phyloP scores from a whole-genome alignment of 192 early-diverging fungal genomes.

The Coemansia sp. region DNA sequence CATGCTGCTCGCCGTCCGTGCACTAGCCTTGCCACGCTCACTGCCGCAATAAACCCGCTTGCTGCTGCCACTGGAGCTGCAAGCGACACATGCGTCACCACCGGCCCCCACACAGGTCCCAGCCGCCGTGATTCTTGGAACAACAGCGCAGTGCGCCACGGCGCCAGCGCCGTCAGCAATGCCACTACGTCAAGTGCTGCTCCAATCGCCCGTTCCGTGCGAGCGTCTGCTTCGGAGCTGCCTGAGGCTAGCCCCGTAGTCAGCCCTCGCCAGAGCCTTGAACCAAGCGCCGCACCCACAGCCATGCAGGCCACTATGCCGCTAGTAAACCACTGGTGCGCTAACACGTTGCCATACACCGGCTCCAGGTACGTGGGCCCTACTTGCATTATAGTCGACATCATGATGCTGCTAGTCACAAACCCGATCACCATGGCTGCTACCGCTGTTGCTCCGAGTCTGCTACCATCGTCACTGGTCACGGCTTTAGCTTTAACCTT shows the following conservation, averaged over 20 bases:
- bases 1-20: conserved; percentile 10
- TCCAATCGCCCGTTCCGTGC: conserved; percentile 43
- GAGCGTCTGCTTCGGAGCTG: conserved; percentile 15
- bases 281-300: conserved; percentile 52
- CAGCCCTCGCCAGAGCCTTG: background rate
- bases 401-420: conserved; percentile 26
- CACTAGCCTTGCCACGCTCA: conserved; percentile 44
- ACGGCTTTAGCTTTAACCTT: background rate
- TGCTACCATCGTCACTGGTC: background rate
- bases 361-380: conserved; percentile 67
- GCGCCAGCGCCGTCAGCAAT: conserved; percentile 57
- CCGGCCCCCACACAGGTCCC: conserved; percentile 63
- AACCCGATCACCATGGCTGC: conserved; percentile 25
- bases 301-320: conserved; percentile 37
- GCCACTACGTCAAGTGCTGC: conserved; percentile 56
- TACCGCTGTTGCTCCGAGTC: background rate
- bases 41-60: conserved; percentile 53
- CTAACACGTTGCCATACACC: conserved; percentile 68
- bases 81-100: conserved; percentile 58
- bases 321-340: conserved; percentile 53
- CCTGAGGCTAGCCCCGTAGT: conserved; percentile 3
- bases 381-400: conserved; percentile 46
- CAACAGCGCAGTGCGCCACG: conserved; percentile 47
- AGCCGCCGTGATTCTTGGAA: conserved; percentile 58
- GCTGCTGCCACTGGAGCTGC: conserved; percentile 57